Percentiles rank a stretch among this genome's conserved stretches.
phyloP scores from a whole-genome alignment of 2,329 filamentous ascomycete species.

The Orbilia blumenaviensis region DNA sequence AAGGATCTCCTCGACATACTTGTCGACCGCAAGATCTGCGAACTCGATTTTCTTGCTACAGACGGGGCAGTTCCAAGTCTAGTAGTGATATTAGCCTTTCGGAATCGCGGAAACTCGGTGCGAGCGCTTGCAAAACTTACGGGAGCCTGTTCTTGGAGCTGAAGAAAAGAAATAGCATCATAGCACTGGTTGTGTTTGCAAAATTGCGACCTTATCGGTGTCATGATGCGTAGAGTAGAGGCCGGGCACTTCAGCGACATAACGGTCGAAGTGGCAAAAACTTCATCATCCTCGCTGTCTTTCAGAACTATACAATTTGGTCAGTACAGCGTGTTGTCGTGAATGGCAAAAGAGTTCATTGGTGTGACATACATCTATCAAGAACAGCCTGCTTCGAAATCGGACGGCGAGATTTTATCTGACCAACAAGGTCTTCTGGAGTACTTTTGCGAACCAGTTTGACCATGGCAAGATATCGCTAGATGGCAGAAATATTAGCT shows the following conservation, averaged over 20 bases:
- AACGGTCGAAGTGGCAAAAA: slow-evolving; percentile 85
- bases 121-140: slow-evolving; percentile 40
- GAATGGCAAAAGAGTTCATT: too few relatives aligned
- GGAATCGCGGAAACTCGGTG: neutral
- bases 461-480: slow-evolving; percentile 66
- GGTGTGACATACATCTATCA: slow-evolving; percentile 77
- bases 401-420: slow-evolving; percentile 72
- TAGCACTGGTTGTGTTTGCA: slow-evolving; percentile 96
- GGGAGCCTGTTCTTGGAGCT: slow-evolving; percentile 93
- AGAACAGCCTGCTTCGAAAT: slow-evolving; percentile 84
- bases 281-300: slow-evolving; percentile 78
- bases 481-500: slow-evolving; percentile 60
- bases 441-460: slow-evolving; percentile 79
- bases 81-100: neutral
- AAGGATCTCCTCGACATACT: slow-evolving; percentile 91
- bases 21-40: slow-evolving; percentile 83
- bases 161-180: slow-evolving; percentile 88
- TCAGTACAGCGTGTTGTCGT: neutral
- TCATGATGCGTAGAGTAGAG: slow-evolving; percentile 80
- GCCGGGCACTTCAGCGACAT: slow-evolving; percentile 93
- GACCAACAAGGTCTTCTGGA: slow-evolving; percentile 75
- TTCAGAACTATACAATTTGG: slow-evolving; percentile 70
- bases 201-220: slow-evolving; percentile 79
- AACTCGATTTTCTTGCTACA: slow-evolving; percentile 86
- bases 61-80: slow-evolving; percentile 92